A percentile compares a stretch with the other conserved stretches of the same genome.
Evolutionary conservation across 139 green algal species (phyloP).

Genomic region (Pseudopediastrum boryanum): DNA sequence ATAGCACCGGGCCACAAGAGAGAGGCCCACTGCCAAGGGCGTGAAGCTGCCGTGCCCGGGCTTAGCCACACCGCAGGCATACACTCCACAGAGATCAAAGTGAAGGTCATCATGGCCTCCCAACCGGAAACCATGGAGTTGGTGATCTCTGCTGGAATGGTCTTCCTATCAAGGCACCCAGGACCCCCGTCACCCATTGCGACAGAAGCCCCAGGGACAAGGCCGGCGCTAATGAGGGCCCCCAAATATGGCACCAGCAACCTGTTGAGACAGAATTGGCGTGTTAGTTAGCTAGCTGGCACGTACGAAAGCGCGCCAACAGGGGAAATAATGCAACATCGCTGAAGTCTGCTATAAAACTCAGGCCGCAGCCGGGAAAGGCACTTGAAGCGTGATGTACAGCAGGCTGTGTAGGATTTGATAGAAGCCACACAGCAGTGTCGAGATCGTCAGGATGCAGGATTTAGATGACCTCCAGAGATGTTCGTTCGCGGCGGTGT

Average conservation of each 20-base stretch:
- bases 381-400: conserved; percentile 28
- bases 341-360: not conserved
- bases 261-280: not conserved
- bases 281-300: not conserved
- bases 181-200: conserved; percentile 30
- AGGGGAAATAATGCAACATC: not conserved
- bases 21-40: conserved; percentile 35
- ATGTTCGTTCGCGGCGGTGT: conserved; percentile 35
- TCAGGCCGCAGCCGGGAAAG: not conserved
- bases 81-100: conserved; percentile 39
- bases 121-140: conserved; percentile 38
- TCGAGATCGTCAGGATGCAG: conserved; percentile 23
- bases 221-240: conserved; percentile 22
- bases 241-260: conserved; percentile 39
- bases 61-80: conserved; percentile 42
- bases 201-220: not conserved
- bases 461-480: conserved; percentile 32
- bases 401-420: conserved; percentile 25
- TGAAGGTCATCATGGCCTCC: conserved; percentile 45
- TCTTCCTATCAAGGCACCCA: conserved; percentile 31
- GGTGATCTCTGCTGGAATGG: conserved; percentile 10
- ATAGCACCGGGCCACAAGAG: conserved; percentile 29
- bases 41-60: conserved; percentile 41
- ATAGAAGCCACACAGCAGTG: conserved; percentile 40
- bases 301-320: not conserved